Percentiles rank a stretch among this genome's conserved stretches.
Conservation (phyloP, 352 stramenopile species). For the Globisporangium cylindrosporum region DNA sequence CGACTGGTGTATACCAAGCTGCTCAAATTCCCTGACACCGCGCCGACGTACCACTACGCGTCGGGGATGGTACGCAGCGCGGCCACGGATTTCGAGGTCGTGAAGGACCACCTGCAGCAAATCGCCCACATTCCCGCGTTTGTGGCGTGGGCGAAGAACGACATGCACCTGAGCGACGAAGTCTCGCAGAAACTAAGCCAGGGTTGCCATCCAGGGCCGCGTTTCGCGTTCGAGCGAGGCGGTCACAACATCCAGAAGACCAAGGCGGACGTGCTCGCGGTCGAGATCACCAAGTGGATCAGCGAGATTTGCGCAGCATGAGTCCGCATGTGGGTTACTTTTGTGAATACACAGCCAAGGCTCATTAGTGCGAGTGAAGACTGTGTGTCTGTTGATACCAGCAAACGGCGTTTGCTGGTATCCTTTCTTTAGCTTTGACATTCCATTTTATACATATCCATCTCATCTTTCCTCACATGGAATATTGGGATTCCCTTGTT, state of each 20-base stretch:
- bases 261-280: slow-evolving; percentile 22
- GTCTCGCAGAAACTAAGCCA: slow-evolving; percentile 7
- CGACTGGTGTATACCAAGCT: slow-evolving; percentile 36
- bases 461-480: too few species aligned
- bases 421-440: too few species aligned
- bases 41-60: slow-evolving; percentile 48
- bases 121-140: slow-evolving; percentile 36
- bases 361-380: background rate
- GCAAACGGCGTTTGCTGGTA: too few species aligned
- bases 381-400: background rate
- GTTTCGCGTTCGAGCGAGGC: slow-evolving; percentile 44
- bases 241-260: slow-evolving; percentile 81
- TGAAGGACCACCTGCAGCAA: slow-evolving; percentile 28
- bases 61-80: slow-evolving; percentile 48
- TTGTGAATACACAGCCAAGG: background rate
- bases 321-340: background rate
- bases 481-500: background rate
- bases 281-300: slow-evolving; percentile 10
- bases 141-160: slow-evolving; percentile 55
- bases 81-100: slow-evolving; percentile 44
- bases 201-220: slow-evolving; percentile 28
- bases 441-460: too few species aligned
- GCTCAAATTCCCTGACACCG: slow-evolving; percentile 43
- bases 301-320: background rate
- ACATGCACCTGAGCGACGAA: slow-evolving; percentile 20